These are phyloP conservation scores for Fistulinella prunicolor DNA, from an alignment of 768 basidiomycete genomes.

Conservation along the genomic window DNA sequence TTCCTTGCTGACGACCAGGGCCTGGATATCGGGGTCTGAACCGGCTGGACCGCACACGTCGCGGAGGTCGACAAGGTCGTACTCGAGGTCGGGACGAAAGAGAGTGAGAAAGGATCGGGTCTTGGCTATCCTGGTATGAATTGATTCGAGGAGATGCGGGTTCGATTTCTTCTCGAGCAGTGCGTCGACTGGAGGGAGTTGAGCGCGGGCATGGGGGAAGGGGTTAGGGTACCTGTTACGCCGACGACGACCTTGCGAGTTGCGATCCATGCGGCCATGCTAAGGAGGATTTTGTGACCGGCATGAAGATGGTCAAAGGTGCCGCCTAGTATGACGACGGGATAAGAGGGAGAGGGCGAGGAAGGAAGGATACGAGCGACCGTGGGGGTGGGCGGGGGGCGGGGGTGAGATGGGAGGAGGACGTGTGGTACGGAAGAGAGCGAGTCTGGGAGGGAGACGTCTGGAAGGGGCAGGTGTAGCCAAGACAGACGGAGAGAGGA, in stretches of 20 bases:
- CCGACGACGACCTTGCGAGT: constrained; percentile 83
- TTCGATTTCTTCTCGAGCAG: constrained; percentile 72
- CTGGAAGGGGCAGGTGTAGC: constrained; percentile 7
- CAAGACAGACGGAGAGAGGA: background rate
- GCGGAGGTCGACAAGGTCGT: constrained; percentile 68
- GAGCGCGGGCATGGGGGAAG: constrained; percentile 7
- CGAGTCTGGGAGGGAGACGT: constrained; percentile 41
- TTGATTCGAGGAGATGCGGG: constrained; percentile 60
- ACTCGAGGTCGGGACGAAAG: constrained; percentile 62
- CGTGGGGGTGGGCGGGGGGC: background rate
- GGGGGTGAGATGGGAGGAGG: constrained; percentile 13
- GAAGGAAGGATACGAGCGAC: background rate
- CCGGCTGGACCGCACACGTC: constrained; percentile 94
- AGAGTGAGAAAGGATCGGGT: constrained; percentile 69
- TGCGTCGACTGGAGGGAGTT: constrained; percentile 51
- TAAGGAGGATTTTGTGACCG: constrained; percentile 94
- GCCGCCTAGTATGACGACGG: constrained; percentile 86
- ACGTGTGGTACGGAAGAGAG: constrained; percentile 37
- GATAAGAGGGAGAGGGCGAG: constrained; percentile 34
- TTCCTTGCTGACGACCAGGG: constrained; percentile 87
- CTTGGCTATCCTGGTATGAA: constrained; percentile 50
- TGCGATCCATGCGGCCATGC: constrained; percentile 87
- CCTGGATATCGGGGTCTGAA: constrained; percentile 86
- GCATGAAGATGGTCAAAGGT: constrained; percentile 98
- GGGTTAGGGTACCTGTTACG: constrained; percentile 59